A percentile compares a stretch with the other conserved stretches of the same genome.
phyloP scores from a whole-genome alignment of 495 filamentous ascomycete genomes.

The Antarctomyces pellizariae region DNA sequence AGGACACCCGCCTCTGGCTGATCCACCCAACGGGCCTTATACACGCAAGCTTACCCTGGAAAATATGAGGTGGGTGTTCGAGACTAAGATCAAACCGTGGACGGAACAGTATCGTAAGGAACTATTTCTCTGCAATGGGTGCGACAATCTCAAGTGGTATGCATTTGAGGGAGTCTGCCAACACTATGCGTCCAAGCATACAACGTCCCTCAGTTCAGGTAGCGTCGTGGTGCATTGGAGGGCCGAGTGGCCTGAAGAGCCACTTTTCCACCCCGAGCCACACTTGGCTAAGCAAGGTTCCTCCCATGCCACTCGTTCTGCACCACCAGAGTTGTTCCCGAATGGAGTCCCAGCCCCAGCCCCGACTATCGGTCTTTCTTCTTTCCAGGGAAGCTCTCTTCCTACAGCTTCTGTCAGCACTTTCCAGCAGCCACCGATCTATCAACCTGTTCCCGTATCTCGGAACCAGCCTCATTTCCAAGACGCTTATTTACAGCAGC shows the following conservation, averaged over 20 bases:
- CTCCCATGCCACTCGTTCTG: too few species aligned
- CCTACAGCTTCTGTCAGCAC: too few species aligned
- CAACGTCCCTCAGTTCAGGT: slow-evolving; percentile 36
- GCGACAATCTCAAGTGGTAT: slow-evolving; percentile 36
- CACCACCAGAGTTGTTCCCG: too few species aligned
- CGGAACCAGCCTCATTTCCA: too few species aligned
- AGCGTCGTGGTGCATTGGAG: slow-evolving; percentile 52
- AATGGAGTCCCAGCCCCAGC: too few species aligned
- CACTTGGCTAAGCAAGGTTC: too few species aligned
- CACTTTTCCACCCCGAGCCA: slow-evolving; percentile 40
- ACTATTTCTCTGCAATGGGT: slow-evolving; percentile 50
- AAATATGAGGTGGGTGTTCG: slow-evolving; percentile 70
- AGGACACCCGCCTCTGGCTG: slow-evolving; percentile 17
- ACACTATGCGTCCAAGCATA: slow-evolving; percentile 64
- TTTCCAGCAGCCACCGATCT: too few species aligned
- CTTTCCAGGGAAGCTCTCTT: too few species aligned
- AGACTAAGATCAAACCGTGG: slow-evolving; percentile 43
- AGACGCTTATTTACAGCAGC: too few species aligned
- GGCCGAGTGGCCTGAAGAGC: slow-evolving; percentile 52
- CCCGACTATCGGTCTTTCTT: too few species aligned
- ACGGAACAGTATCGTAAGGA: slow-evolving; percentile 39
- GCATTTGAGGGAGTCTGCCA: slow-evolving; percentile 58
- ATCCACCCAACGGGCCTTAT: slow-evolving; percentile 27
- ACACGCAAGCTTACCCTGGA: slow-evolving; percentile 42
- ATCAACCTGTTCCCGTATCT: too few species aligned